Base-by-base conservation (phyloP, 768 basidiomycete genomes). In the Tricholomella constricta region DNA sequence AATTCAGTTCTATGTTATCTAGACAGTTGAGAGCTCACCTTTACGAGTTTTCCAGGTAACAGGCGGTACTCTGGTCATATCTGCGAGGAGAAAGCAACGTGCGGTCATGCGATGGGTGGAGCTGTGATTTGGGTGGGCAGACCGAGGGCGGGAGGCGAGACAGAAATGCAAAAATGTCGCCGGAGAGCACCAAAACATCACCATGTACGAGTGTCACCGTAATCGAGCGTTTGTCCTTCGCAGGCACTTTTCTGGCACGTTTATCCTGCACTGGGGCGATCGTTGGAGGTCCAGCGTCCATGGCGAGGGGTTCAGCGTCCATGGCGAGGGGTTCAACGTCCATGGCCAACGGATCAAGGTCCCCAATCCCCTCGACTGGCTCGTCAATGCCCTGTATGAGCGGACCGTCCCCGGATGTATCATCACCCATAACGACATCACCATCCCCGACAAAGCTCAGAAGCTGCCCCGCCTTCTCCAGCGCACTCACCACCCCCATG, bases 161-260 rank as follows among this genome's bases (percentile, higher is more conserved):
- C n/a, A 50, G 46, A 31, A 31, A 38, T n/a, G 62, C 67, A 51
- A 76, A 78, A 23, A 71, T 66, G 51, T 73, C 73, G 3, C 77
- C 77, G 44, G 65, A 68, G 52, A 78, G 60, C 20, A 77, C 62
- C 15, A 77, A 44, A 17, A 72, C 60, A 51, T 78, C 77, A 0
- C 78, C 78, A 56, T 79, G 79, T 27, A 79, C 68, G 38, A 79
- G 64, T 8, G 70, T 72, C 14, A 77, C 54, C 17, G 62, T 40
- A 27, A 76, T 62, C 8, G 54, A 58, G 20, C 45, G 47, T 37
- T 54, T 62, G 41, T 45, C 19, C 40, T 36, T 56, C 12, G 17
- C 25, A 37, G 20, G 25, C n/a, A 4, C n/a, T n/a, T 22, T n/a
- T 19, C 44, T 10, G 2, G 14, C 35, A 6, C 19, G 2, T 8